Percentiles rank a stretch among this genome's conserved stretches.
Conservation (phyloP, 768 basidiomycete species). For the Panaeolus cyanescens region DNA sequence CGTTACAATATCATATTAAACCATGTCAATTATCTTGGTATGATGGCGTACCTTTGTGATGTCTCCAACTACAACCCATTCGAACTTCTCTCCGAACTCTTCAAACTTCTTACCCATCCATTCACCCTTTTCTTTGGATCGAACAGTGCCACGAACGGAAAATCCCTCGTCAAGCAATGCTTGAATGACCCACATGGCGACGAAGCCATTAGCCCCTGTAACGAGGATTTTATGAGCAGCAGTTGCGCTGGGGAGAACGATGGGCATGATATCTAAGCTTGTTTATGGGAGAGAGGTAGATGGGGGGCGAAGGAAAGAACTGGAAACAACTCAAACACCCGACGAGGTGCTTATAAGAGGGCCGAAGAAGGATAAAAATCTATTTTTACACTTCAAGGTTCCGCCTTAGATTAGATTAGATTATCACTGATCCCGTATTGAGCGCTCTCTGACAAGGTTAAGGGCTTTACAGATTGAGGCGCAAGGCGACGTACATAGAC, state of each 20-base stretch:
- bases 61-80: slow-evolving; percentile 71
- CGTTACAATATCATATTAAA: neutral
- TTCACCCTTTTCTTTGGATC: slow-evolving; percentile 58
- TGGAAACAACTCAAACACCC: no score
- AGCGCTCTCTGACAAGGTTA: no score
- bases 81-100: slow-evolving; percentile 61
- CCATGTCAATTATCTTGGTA: no score
- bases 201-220: slow-evolving; percentile 61
- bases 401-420: no score
- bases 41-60: slow-evolving; percentile 48
- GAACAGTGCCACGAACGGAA: slow-evolving; percentile 65
- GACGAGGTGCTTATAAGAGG: no score
- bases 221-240: slow-evolving; percentile 41
- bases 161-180: slow-evolving; percentile 65
- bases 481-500: no score
- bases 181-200: slow-evolving; percentile 60
- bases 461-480: no score
- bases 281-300: no score
- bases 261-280: neutral
- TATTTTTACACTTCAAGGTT: no score
- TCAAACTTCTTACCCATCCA: slow-evolving; percentile 57
- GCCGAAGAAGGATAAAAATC: no score
- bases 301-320: no score
- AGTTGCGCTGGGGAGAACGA: neutral
- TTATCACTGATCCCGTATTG: no score